Base-by-base conservation (phyloP, 768 basidiomycete species). In the Tricholoma flavovirens region DNA sequence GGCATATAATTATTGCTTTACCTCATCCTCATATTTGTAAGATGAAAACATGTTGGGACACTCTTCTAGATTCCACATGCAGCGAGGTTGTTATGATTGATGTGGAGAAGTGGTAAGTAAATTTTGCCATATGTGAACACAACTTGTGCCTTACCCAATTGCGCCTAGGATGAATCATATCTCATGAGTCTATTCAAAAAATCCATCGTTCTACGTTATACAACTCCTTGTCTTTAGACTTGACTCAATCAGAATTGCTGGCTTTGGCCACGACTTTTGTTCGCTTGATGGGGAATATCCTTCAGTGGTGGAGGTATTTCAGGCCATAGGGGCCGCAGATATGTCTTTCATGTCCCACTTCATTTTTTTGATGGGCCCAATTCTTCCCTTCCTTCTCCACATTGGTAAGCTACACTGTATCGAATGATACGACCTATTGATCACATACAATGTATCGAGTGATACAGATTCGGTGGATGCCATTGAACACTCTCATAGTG, bases 231-330 rank as follows among this genome's bases (percentile, higher is more conserved):
- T 24, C 17, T 14, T n/a, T 48, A 83, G 82, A 10, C 69, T 85
- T 4, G 84, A 86, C 60, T 76, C 72, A 1, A 72, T 85, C 51
- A 82, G 83, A 12, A 78, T 84, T 32, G 81, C 80, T 6, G 81
- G 82, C 0, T 85, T 84, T 55, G 77, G 79, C 4, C 78, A 84
- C 59, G 71, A 83, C 61, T 86, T 86, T 58, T 75, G 75, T 12
- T 66, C 78, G 0, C 70, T 84, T 4, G 75, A 79, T 12, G 82
- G 82, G 5, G 73, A 78, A 54, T 65, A 64, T 26, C 70, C 77
- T 3, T 59, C 69, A 2, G 71, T 83, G 15, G 68, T 73, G 2
- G 69, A 75, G 4, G 68, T 71, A 1, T 78, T 81, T 26, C 73
- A 76, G 14, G 64, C 69, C 0, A 71, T 77, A 45, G 67, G 67